These are phyloP conservation scores for Stagonosporopsis vannaccii DNA, from an alignment of 2,329 filamentous ascomycete species.

Conservation along the genomic window DNA sequence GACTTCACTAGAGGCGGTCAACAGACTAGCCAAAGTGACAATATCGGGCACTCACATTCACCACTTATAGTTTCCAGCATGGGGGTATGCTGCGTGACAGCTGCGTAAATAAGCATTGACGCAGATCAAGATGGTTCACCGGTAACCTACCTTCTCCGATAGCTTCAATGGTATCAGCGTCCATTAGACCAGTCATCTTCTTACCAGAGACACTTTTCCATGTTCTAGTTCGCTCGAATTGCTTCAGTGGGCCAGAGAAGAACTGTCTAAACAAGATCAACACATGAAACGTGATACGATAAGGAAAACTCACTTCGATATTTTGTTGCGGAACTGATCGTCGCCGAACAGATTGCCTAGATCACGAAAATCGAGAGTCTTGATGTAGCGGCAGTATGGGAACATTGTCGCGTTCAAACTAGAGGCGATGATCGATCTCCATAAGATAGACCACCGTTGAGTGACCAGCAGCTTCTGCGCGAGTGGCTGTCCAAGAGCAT, in stretches of 20 bases:
- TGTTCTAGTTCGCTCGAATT: conserved; percentile 49
- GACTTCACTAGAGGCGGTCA: conserved; percentile 54
- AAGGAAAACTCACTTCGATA: conserved; percentile 58
- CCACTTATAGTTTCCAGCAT: conserved; percentile 68
- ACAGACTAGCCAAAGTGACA: neutral
- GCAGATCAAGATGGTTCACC: neutral
- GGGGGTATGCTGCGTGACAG: conserved; percentile 56
- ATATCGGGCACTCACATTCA: conserved; percentile 47
- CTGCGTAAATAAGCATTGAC: conserved; percentile 37
- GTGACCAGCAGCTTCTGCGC: conserved; percentile 55
- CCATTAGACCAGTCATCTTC: conserved; percentile 48
- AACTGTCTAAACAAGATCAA: conserved; percentile 53
- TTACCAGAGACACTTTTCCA: conserved; percentile 34
- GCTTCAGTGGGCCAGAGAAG: conserved; percentile 58
- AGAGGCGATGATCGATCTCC: conserved; percentile 73
- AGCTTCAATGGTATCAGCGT: conserved; percentile 54
- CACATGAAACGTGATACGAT: neutral
- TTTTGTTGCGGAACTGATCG: conserved; percentile 64
- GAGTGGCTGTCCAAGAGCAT: conserved; percentile 44
- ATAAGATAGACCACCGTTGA: conserved; percentile 68
- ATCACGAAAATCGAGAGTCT: conserved; percentile 68
- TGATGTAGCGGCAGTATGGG: conserved; percentile 74
- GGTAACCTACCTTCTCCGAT: conserved; percentile 56
- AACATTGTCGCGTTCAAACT: conserved; percentile 68
- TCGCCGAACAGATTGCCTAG: conserved; percentile 67